Evolutionary conservation across 495 filamentous ascomycete species (phyloP).

Genomic region (Pseudevernia furfuracea): DNA sequence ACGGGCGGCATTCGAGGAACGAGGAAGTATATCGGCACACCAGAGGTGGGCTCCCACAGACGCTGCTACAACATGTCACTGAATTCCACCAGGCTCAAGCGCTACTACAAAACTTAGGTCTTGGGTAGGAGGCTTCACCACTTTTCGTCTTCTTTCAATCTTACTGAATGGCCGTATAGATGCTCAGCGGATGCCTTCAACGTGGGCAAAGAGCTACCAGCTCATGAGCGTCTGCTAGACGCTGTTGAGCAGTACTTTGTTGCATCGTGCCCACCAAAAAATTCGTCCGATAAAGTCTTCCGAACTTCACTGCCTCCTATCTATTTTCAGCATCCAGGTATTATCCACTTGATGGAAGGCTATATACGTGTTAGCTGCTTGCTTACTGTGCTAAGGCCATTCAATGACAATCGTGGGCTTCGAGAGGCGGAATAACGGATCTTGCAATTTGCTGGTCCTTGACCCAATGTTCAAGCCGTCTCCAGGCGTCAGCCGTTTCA

Average conservation of each 20-base stretch:
- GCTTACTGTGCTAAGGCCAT: slow-evolving; percentile 50
- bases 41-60: slow-evolving; percentile 56
- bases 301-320: slow-evolving; percentile 69
- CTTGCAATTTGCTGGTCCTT: slow-evolving; percentile 71
- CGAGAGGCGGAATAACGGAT: slow-evolving; percentile 58
- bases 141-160: background rate
- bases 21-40: slow-evolving; percentile 91
- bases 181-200: slow-evolving; percentile 48
- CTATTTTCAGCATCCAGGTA: slow-evolving; percentile 82
- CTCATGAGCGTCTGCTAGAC: slow-evolving; percentile 52
- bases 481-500: slow-evolving; percentile 48
- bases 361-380: background rate
- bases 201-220: slow-evolving; percentile 34
- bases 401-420: slow-evolving; percentile 89
- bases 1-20: slow-evolving; percentile 85
- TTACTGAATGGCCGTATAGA: slow-evolving; percentile 27
- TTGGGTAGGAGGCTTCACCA: slow-evolving; percentile 38
- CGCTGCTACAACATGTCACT: slow-evolving; percentile 15
- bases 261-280: slow-evolving; percentile 32
- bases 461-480: slow-evolving; percentile 80
- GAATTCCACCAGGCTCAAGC: slow-evolving; percentile 58
- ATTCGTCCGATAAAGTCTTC: slow-evolving; percentile 46
- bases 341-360: slow-evolving; percentile 9
- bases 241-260: slow-evolving; percentile 70
- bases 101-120: slow-evolving; percentile 60